A percentile compares a stretch with the other conserved stretches of the same genome.
Evolutionary conservation across 177 flowering plant genomes (phyloP).

Genomic region (Telopea speciosissima): DNA sequence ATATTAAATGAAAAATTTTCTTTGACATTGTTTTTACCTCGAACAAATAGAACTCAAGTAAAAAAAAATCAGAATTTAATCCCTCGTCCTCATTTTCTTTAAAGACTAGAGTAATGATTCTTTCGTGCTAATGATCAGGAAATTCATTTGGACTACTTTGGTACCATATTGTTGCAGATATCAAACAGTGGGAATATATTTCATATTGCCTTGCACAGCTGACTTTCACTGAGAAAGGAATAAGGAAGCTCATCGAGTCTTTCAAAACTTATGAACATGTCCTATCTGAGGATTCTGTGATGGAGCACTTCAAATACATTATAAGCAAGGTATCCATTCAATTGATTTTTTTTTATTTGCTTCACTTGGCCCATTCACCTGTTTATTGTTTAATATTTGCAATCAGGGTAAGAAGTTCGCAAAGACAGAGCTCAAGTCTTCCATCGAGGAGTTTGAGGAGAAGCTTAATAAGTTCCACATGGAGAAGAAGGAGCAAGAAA

Average conservation of each 20-base stretch:
- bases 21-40: too few relatives aligned
- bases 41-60: too few relatives aligned
- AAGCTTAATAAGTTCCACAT: constrained; percentile 67
- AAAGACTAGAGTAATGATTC: not conserved
- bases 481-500: constrained; percentile 88
- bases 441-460: constrained; percentile 92
- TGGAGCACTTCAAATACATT: constrained; percentile 76
- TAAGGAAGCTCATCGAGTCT: constrained; percentile 79
- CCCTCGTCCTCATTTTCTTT: not conserved
- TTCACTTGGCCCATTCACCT: not conserved
- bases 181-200: constrained; percentile 77
- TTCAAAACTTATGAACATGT: constrained; percentile 84
- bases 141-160: not conserved
- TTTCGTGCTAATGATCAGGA: not conserved
- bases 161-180: constrained; percentile 45
- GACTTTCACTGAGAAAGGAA: constrained; percentile 87
- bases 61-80: too few relatives aligned
- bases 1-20: too few relatives aligned
- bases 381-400: constrained; percentile 7
- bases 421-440: constrained; percentile 74
- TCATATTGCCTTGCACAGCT: constrained; percentile 94
- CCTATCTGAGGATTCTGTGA: constrained; percentile 66
- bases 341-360: too few relatives aligned
- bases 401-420: constrained; percentile 87
- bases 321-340: constrained; percentile 63